These are phyloP conservation scores for Colletotrichum tropicale DNA, from an alignment of 2,329 filamentous ascomycete species.

Conservation along the genomic window DNA sequence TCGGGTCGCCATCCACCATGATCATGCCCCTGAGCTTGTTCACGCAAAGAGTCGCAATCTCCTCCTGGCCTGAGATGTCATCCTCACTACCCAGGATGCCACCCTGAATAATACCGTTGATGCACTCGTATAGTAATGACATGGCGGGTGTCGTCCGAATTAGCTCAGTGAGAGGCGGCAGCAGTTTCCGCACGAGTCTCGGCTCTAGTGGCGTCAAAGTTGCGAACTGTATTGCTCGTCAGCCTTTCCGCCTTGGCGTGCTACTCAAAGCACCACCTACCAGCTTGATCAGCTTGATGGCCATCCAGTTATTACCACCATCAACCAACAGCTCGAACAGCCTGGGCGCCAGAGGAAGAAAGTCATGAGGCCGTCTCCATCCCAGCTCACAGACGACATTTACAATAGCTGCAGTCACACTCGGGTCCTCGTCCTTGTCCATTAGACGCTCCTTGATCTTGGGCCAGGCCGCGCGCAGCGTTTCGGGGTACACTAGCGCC, in stretches of 20 bases:
- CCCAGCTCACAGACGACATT: slow-evolving; percentile 97
- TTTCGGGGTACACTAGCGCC: slow-evolving; percentile 95
- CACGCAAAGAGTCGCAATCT: slow-evolving; percentile 91
- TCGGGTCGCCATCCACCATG: slow-evolving; percentile 90
- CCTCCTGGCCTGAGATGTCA: slow-evolving; percentile 81
- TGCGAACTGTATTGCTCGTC: slow-evolving; percentile 70
- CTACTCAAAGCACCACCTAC: slow-evolving; percentile 49
- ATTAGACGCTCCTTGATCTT: slow-evolving; percentile 95
- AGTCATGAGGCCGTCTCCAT: slow-evolving; percentile 92
- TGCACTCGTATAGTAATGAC: slow-evolving; percentile 98
- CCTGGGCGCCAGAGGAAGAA: slow-evolving; percentile 87
- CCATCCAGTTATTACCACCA: slow-evolving; percentile 99
- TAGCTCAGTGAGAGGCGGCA: slow-evolving; percentile 89
- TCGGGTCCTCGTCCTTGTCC: slow-evolving; percentile 88
- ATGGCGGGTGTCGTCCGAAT: slow-evolving; percentile 95
- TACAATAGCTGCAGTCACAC: slow-evolving; percentile 93
- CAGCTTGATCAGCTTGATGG: slow-evolving; percentile 97
- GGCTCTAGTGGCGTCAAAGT: slow-evolving; percentile 92
- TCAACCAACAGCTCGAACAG: slow-evolving; percentile 92
- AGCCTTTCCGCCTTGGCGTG: neutral
- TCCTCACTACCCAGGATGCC: slow-evolving; percentile 87
- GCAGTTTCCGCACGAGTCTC: slow-evolving; percentile 85
- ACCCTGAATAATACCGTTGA: slow-evolving; percentile 97
- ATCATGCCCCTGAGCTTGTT: slow-evolving; percentile 94
- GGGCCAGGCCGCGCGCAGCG: slow-evolving; percentile 89